These are phyloP conservation scores for Penicillium sumatraense DNA, from an alignment of 2,329 filamentous ascomycete genomes.

Conservation along the genomic window DNA sequence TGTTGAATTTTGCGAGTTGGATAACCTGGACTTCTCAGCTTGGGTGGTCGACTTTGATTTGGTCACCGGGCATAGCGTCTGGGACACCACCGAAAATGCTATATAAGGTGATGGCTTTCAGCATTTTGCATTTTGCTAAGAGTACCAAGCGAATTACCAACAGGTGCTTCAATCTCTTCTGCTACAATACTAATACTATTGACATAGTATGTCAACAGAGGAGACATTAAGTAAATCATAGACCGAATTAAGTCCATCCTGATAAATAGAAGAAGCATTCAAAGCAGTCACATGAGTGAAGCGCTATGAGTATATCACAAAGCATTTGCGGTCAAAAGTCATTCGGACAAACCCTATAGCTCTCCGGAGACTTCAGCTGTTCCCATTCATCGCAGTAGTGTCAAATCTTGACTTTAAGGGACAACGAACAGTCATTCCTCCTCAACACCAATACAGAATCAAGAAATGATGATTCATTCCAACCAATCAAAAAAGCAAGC, in stretches of 20 bases:
- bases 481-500: conserved; percentile 1
- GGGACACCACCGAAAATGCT: not conserved
- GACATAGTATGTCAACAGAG: too few species aligned
- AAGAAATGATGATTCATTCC: not conserved
- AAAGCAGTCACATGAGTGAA: not conserved
- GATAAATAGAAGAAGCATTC: not conserved
- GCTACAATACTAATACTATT: too few species aligned
- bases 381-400: not conserved
- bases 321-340: not conserved
- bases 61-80: not conserved
- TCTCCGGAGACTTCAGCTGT: not conserved
- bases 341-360: not conserved
- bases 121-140: too few species aligned
- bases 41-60: conserved; percentile 15
- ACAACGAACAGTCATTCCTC: not conserved
- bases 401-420: not conserved
- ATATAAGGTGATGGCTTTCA: not conserved
- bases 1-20: conserved; percentile 2
- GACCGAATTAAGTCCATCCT: not conserved
- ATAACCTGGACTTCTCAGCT: conserved; percentile 11
- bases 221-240: not conserved
- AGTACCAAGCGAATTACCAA: too few species aligned
- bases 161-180: too few species aligned
- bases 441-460: not conserved
- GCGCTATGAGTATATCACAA: not conserved